Conservation (phyloP, 1,284 basidiomycete genomes). For the Peniophora sp. region DNA sequence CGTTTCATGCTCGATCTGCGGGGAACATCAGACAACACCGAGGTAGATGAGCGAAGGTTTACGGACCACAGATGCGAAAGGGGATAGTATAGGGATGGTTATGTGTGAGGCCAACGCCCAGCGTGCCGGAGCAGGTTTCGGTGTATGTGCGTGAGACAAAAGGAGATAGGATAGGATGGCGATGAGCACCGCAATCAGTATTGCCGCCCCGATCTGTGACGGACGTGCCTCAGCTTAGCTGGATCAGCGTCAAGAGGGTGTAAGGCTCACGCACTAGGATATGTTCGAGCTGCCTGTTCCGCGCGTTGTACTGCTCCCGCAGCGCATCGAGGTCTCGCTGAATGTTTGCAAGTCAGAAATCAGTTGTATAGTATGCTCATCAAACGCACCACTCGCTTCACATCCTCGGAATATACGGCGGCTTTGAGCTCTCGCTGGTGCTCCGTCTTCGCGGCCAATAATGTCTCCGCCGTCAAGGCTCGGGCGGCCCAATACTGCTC, state of each 20-base stretch:
- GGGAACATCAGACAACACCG: too few species aligned
- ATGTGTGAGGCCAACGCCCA: conserved; percentile 41
- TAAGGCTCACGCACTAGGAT: conserved; percentile 35
- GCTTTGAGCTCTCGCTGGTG: conserved; percentile 39
- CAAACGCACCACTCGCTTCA: conserved; percentile 36
- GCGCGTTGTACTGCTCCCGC: conserved; percentile 32
- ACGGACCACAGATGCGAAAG: conserved; percentile 60
- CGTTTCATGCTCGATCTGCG: conserved; percentile 54
- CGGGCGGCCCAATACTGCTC: conserved; percentile 60
- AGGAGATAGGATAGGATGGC: conserved; percentile 33
- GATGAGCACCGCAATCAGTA: conserved; percentile 31
- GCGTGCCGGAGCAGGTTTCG: conserved; percentile 15
- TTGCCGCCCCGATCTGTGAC: conserved; percentile 32
- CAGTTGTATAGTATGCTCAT: background rate
- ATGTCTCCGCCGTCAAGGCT: conserved; percentile 50
- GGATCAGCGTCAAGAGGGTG: background rate
- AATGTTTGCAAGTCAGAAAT: background rate
- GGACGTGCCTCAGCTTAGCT: background rate
- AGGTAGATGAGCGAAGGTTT: too few species aligned
- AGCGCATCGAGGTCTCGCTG: conserved; percentile 36
- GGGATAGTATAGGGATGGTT: conserved; percentile 62
- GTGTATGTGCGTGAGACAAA: conserved; percentile 12
- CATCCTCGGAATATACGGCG: conserved; percentile 31
- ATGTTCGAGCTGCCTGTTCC: conserved; percentile 39
- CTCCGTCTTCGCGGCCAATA: conserved; percentile 36